A percentile compares a stretch with the other conserved stretches of the same genome.
Evolutionary conservation across 352 stramenopile genomes (phyloP).

Genomic region (Albugo laibachii): DNA sequence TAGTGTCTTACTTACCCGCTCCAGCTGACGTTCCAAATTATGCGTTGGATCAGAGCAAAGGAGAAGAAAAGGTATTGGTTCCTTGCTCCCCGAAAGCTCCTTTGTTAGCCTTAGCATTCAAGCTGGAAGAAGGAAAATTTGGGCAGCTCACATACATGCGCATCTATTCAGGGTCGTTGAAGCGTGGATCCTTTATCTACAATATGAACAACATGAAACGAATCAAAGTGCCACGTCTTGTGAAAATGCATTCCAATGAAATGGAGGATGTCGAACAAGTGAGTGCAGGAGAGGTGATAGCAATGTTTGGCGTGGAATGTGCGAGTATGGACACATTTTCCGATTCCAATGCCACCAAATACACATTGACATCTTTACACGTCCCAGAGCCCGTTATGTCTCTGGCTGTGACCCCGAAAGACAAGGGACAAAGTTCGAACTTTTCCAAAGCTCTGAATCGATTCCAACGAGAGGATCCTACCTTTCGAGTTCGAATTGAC

Average conservation of each 20-base stretch:
- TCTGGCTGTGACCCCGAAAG: constrained; percentile 91
- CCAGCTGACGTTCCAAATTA: constrained; percentile 90
- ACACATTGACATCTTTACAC: constrained; percentile 95
- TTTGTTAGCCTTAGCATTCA: constrained; percentile 96
- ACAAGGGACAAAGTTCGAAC: constrained; percentile 85
- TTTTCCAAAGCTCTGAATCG: constrained; percentile 93
- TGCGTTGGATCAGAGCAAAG: constrained; percentile 86
- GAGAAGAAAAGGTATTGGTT: constrained; percentile 81
- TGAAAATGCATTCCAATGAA: constrained; percentile 99
- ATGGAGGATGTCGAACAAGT: constrained; percentile 98
- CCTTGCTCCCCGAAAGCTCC: constrained; percentile 76
- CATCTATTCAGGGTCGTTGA: constrained; percentile 75
- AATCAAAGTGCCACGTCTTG: constrained; percentile 93
- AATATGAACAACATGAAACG: constrained; percentile 81
- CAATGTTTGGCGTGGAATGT: constrained; percentile 99
- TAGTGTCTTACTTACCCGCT: constrained; percentile 93
- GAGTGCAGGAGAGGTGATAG: constrained; percentile 89
- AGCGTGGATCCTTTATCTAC: constrained; percentile 73
- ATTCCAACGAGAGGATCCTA: constrained; percentile 98
- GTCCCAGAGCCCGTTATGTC: constrained; percentile 97
- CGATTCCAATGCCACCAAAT: constrained; percentile 71
- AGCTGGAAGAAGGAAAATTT: constrained; percentile 98
- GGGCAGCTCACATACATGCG: constrained; percentile 98
- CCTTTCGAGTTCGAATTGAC: constrained; percentile 91
- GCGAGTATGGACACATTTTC: constrained; percentile 97